Evolutionary conservation across 352 stramenopile species (phyloP).

Genomic region (Thalassiosira mediterranea): DNA sequence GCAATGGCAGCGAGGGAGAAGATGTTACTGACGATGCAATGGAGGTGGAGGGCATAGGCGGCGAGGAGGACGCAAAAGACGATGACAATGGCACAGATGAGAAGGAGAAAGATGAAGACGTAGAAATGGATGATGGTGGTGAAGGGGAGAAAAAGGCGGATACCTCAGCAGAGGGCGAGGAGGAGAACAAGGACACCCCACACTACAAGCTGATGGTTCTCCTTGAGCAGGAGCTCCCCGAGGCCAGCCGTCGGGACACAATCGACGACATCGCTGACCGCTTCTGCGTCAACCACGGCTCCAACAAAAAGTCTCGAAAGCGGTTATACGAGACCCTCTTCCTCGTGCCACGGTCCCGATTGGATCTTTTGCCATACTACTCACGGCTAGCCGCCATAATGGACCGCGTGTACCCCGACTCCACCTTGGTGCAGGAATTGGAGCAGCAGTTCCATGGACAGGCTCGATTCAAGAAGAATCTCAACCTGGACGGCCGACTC

Average conservation of each 20-base stretch:
- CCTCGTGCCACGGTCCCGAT: conserved; percentile 89
- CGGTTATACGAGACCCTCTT: conserved; percentile 92
- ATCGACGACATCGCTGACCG: conserved; percentile 95
- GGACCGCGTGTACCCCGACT: conserved; percentile 90
- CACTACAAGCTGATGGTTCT: conserved; percentile 91
- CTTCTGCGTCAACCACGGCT: conserved; percentile 94
- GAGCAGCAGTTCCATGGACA: conserved; percentile 94
- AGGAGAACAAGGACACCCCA: conserved; percentile 80
- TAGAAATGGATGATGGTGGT: conserved; percentile 9
- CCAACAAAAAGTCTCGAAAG: conserved; percentile 90
- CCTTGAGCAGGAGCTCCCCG: conserved; percentile 92
- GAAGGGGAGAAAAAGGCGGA: conserved; percentile 34
- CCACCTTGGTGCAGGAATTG: conserved; percentile 89
- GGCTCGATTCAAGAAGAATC: conserved; percentile 90
- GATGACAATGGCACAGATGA: conserved; percentile 22
- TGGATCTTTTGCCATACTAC: conserved; percentile 96
- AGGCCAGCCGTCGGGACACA: conserved; percentile 92
- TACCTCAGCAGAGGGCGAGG: conserved; percentile 39
- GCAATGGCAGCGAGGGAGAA: conserved; percentile 52
- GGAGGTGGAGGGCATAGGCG: conserved; percentile 44
- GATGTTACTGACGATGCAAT: conserved; percentile 37
- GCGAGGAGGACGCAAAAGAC: conserved; percentile 51
- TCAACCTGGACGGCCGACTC: conserved; percentile 93
- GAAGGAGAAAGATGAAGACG: conserved; percentile 10
- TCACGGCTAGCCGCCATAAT: conserved; percentile 92